Evolutionary conservation across 1,284 basidiomycete genomes (phyloP).

Genomic region (Sporisorium iseilematis-ciliati): DNA sequence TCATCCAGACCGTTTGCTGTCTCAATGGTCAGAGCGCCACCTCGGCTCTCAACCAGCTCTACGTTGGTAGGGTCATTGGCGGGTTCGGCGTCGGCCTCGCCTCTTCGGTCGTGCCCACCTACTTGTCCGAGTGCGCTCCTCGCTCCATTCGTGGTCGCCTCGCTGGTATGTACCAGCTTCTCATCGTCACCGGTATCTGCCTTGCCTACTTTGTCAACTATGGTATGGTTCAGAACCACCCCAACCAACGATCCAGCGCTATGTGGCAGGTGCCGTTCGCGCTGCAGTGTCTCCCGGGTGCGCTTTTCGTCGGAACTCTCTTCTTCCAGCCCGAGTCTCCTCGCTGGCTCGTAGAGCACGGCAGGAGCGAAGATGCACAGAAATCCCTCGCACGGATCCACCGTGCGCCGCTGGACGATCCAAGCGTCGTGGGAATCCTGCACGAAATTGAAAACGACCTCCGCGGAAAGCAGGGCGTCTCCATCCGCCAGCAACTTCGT

Average conservation of each 20-base stretch:
- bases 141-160: constrained; percentile 68
- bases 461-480: constrained; percentile 59
- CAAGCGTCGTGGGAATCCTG: constrained; percentile 35
- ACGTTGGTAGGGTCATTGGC: constrained; percentile 57
- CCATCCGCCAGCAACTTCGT: constrained; percentile 68
- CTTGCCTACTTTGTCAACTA: constrained; percentile 51
- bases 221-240: constrained; percentile 38
- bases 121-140: constrained; percentile 65
- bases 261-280: constrained; percentile 66
- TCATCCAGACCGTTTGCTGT: constrained; percentile 59
- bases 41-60: constrained; percentile 58
- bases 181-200: constrained; percentile 63
- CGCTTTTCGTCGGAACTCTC: constrained; percentile 56
- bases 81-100: constrained; percentile 49
- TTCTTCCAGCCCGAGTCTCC: constrained; percentile 64
- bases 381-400: constrained; percentile 38
- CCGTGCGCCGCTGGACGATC: constrained; percentile 15
- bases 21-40: constrained; percentile 47
- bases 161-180: constrained; percentile 71
- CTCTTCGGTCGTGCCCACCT: constrained; percentile 64
- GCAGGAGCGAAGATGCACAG: constrained; percentile 33
- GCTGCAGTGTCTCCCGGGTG: constrained; percentile 64
- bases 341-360: constrained; percentile 62
- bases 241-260: constrained; percentile 31
- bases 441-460: constrained; percentile 49